A percentile compares a stretch with the other conserved stretches of the same genome.
phyloP scores from a whole-genome alignment of 495 filamentous ascomycete species.

The Filosporella fistucella region DNA sequence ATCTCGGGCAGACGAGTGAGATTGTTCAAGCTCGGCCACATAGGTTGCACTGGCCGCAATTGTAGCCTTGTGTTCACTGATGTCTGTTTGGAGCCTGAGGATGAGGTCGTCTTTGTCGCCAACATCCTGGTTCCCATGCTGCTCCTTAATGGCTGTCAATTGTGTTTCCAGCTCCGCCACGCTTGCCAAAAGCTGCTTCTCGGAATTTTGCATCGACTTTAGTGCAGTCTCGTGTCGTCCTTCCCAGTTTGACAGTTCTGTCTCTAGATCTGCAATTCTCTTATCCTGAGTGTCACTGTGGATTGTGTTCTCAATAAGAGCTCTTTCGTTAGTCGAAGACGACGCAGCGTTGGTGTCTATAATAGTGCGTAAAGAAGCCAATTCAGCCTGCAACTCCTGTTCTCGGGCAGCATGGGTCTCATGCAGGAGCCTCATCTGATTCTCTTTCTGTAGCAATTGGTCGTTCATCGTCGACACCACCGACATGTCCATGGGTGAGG shows the following conservation, averaged over 20 bases:
- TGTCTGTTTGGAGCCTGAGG: slow-evolving; percentile 61
- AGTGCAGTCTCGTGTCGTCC: slow-evolving; percentile 66
- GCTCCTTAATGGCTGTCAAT: slow-evolving; percentile 29
- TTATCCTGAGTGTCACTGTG: slow-evolving; percentile 40
- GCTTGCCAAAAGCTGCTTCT: slow-evolving; percentile 66
- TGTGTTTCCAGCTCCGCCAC: slow-evolving; percentile 58
- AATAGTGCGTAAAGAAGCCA: slow-evolving; percentile 60
- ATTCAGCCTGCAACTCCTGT: slow-evolving; percentile 62
- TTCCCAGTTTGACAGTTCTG: slow-evolving; percentile 72
- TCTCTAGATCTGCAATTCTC: slow-evolving; percentile 67
- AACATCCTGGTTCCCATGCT: not conserved
- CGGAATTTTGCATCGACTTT: slow-evolving; percentile 66
- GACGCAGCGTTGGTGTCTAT: slow-evolving; percentile 34
- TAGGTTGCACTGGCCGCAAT: slow-evolving; percentile 58
- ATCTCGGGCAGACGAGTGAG: slow-evolving; percentile 53
- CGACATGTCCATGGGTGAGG: slow-evolving; percentile 86
- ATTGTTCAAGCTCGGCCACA: slow-evolving; percentile 61
- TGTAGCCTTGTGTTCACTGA: slow-evolving; percentile 73
- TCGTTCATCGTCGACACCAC: slow-evolving; percentile 84
- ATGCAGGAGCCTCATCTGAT: slow-evolving; percentile 69
- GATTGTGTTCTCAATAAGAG: not conserved
- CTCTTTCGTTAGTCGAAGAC: slow-evolving; percentile 18
- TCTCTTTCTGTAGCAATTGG: slow-evolving; percentile 81
- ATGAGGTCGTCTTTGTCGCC: slow-evolving; percentile 62
- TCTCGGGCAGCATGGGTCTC: slow-evolving; percentile 68